Base-by-base conservation (phyloP, 1,284 basidiomycete species). In the Irpex lacteus region DNA sequence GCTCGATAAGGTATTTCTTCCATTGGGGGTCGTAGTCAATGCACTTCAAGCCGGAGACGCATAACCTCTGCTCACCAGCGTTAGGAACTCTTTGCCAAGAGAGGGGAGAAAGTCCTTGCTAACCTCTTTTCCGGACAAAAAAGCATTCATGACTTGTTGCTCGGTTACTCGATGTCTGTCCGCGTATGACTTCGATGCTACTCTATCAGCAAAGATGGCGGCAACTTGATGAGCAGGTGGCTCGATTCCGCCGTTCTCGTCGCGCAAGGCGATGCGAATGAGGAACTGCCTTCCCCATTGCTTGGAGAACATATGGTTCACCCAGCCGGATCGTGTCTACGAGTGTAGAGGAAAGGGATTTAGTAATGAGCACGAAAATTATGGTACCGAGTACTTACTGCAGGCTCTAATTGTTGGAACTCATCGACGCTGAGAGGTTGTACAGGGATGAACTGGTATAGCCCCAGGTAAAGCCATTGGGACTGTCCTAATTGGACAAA, bases 21-120 rank as follows among this genome's bases (percentile, higher is more conserved):
- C 60, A 65, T 5, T 60, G 9, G 6, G 26, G 34, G 36, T 65
- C 64, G 58, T 65, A 63, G 3, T 49, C 50, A 18, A 63, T 53
- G 58, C 64, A 65, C 34, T 62, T 65, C 57, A 65, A 50, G 11
- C 61, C 47, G 4, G 15, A 65, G 4, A 65, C 61, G 13, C 64
- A 58, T 11, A 65, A 37, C 18, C 15, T 13, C 61, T 65, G 47
- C 37, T 44, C 8, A 26, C 26, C 3, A 26, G 26, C 26, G 26
- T 26, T 26, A 26, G 26, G 5, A 44, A 44, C 15, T 2, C 15
- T 44, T 44, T 44, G 40, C 40, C 26, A 26, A 19, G 40, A 26
- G 54, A 18, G 36, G n/a, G 13, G 34, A n/a, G 21, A 38, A 18
- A 49, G 34, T n/a, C 26, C 26, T 26, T 15, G n/a, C 59, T 15